These are phyloP conservation scores for Apophysomyces sp. DNA, from an alignment of 371 early-diverging fungal species.

Conservation along the genomic window DNA sequence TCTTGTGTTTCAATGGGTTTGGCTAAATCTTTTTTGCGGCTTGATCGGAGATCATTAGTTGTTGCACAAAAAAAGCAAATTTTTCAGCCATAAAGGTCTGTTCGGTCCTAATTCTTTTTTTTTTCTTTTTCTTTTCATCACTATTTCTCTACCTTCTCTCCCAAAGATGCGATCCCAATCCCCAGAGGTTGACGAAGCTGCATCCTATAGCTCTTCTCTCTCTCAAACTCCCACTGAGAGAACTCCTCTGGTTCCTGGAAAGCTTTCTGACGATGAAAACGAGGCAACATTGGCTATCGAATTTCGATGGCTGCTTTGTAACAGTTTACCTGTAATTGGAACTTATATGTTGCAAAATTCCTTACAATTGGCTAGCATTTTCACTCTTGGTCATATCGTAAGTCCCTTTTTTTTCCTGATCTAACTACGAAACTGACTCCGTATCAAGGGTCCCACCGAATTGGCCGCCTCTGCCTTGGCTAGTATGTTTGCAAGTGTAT, in stretches of 20 bases:
- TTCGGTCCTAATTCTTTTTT: conserved; percentile 8
- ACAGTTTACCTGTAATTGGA: conserved; percentile 25
- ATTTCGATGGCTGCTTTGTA: conserved; percentile 36
- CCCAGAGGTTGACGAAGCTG: neutral
- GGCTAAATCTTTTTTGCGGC: too few species aligned
- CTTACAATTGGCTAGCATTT: conserved; percentile 42
- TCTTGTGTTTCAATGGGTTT: too few species aligned
- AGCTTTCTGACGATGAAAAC: neutral
- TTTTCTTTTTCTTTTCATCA: neutral
- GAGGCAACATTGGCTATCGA: conserved; percentile 13
- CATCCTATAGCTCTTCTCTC: conserved; percentile 19
- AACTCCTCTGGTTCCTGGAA: conserved; percentile 18
- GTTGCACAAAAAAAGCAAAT: neutral
- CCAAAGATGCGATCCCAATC: conserved; percentile 5
- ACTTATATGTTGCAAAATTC: conserved; percentile 31
- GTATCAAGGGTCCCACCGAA: conserved; percentile 55
- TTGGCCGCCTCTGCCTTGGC: conserved; percentile 74
- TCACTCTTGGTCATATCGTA: conserved; percentile 49
- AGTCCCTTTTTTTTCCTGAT: too few species aligned
- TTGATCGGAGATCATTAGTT: neutral
- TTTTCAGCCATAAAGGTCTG: neutral
- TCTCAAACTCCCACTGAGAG: conserved; percentile 25
- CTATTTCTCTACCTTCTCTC: conserved; percentile 6
- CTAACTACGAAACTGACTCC: neutral
- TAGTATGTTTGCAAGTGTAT: conserved; percentile 77